These are phyloP conservation scores for Trichoderma citrinoviride DNA, from an alignment of 2,329 filamentous ascomycete species.

Conservation along the genomic window DNA sequence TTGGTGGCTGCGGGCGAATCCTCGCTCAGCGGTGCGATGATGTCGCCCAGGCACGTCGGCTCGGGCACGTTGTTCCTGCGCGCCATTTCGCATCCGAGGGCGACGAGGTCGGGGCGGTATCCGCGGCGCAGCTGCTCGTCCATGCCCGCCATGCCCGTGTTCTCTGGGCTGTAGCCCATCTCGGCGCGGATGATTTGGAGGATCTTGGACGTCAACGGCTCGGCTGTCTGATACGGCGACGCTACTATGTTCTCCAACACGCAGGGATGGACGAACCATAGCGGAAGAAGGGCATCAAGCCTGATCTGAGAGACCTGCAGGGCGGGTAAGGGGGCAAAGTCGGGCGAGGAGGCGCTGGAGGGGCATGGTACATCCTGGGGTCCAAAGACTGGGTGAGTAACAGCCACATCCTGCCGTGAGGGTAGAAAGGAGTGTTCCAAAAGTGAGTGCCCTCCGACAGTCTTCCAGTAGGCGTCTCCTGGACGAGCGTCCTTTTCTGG, in stretches of 20 bases:
- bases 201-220: not conserved
- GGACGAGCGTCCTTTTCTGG: not conserved
- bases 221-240: slow-evolving; percentile 18
- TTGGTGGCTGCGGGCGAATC: not conserved
- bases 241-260: slow-evolving; percentile 17
- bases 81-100: slow-evolving; percentile 1
- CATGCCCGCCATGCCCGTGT: slow-evolving; percentile 14
- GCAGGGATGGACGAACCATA: slow-evolving; percentile 22
- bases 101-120: not conserved
- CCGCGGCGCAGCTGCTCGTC: slow-evolving; percentile 13
- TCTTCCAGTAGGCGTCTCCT: not conserved
- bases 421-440: not conserved
- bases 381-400: not conserved
- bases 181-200: slow-evolving; percentile 20
- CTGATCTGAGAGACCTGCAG: not conserved
- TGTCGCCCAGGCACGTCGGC: not conserved
- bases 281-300: not conserved
- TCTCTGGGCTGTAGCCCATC: slow-evolving; percentile 17
- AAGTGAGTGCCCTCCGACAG: not conserved
- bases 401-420: not conserved
- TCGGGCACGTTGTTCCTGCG: not conserved
- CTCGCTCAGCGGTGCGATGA: not conserved
- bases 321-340: not conserved
- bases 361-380: not conserved
- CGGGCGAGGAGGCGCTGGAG: not conserved